phyloP scores from a whole-genome alignment of 345 rosid genomes.

The Rhodamnia argentea region DNA sequence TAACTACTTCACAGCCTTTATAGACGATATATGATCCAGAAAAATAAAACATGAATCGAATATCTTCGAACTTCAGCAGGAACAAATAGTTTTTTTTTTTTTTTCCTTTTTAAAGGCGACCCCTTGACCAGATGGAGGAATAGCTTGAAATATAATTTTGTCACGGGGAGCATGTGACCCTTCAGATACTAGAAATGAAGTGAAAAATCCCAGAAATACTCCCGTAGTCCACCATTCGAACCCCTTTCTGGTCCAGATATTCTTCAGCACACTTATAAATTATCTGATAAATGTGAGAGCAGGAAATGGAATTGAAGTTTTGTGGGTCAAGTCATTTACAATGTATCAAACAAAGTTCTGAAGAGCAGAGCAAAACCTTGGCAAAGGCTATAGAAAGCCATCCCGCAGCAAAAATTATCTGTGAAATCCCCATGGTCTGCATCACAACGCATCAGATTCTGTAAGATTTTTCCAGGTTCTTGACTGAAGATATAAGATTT shows the following conservation, averaged over 20 bases:
- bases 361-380: constrained; percentile 11
- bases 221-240: neutral
- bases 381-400: constrained; percentile 48
- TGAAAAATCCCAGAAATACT: neutral
- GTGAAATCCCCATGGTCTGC: constrained; percentile 57
- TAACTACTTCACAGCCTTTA: neutral
- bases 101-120: neutral
- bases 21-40: neutral
- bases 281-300: neutral
- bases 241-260: neutral
- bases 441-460: neutral
- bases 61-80: neutral
- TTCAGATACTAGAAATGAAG: neutral
- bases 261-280: neutral
- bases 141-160: neutral
- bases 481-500: neutral
- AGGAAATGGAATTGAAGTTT: neutral
- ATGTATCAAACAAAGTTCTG: neutral
- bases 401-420: constrained; percentile 26
- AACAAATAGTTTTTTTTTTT: neutral
- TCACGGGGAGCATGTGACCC: neutral
- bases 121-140: neutral
- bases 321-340: neutral
- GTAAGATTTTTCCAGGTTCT: neutral
- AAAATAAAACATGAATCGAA: neutral